Conservation (phyloP, 2,329 filamentous ascomycete genomes). For the Ophiostoma fasciatum region DNA sequence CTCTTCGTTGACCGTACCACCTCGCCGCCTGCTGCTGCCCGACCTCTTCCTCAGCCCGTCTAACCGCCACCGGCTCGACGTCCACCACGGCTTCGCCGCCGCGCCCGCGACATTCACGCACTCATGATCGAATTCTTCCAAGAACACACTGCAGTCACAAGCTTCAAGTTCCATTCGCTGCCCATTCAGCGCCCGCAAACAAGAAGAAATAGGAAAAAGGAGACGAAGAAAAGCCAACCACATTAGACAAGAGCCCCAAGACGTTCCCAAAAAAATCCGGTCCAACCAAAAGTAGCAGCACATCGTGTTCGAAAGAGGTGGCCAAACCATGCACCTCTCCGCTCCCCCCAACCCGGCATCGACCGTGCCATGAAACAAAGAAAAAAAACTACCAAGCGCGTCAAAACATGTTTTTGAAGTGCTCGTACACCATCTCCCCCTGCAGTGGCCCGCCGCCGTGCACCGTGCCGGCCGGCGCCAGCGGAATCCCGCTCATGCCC, state of each 20-base stretch:
- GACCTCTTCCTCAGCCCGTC: background rate
- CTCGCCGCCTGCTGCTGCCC: background rate
- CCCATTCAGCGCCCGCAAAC: too few relatives aligned
- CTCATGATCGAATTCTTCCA: constrained; percentile 3
- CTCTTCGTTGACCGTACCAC: constrained; percentile 6
- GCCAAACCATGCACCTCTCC: too few relatives aligned
- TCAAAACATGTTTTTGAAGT: constrained; percentile 7
- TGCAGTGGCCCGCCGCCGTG: background rate
- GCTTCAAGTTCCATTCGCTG: too few relatives aligned
- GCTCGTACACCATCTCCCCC: constrained; percentile 4
- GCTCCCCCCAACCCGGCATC: too few relatives aligned
- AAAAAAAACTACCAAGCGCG: background rate
- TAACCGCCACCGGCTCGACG: background rate
- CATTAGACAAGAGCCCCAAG: too few relatives aligned
- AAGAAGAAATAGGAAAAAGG: too few relatives aligned
- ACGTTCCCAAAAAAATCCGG: too few relatives aligned
- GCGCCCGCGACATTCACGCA: background rate
- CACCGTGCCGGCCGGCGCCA: background rate
- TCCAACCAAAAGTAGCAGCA: too few relatives aligned
- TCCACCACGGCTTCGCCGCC: constrained; percentile 3
- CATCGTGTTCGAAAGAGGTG: too few relatives aligned
- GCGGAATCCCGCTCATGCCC: constrained; percentile 10
- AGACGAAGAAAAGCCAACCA: too few relatives aligned
- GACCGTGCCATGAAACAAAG: too few relatives aligned
- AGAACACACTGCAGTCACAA: too few relatives aligned